A percentile compares a stretch with the other conserved stretches of the same genome.
phyloP scores from a whole-genome alignment of 2,329 filamentous ascomycete genomes.

The Arthrobotrys entomopaga region DNA sequence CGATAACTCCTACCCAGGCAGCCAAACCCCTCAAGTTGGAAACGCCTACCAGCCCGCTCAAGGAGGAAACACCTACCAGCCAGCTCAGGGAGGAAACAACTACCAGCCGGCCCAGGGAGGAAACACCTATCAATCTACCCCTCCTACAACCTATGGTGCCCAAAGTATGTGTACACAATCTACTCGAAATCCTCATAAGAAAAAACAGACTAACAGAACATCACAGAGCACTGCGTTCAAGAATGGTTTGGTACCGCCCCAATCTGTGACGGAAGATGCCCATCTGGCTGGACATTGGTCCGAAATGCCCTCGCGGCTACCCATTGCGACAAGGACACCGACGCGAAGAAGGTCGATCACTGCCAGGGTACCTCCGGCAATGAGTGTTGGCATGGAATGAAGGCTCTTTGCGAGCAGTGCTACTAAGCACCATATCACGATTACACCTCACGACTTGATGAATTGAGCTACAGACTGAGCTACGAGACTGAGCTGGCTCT shows the following conservation, averaged over 20 bases:
- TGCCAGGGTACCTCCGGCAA: slow-evolving; percentile 29
- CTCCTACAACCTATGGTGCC: too few relatives aligned
- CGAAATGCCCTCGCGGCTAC: slow-evolving; percentile 12
- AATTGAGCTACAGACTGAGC: too few relatives aligned
- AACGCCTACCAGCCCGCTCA: neutral
- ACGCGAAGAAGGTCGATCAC: slow-evolving; percentile 23
- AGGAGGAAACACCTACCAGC: neutral
- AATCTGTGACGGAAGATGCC: slow-evolving; percentile 41
- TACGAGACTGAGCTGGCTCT: too few relatives aligned
- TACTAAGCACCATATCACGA: slow-evolving; percentile 9
- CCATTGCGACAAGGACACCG: slow-evolving; percentile 24
- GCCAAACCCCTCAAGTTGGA: neutral
- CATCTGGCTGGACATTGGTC: slow-evolving; percentile 39
- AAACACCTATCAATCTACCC: too few relatives aligned
- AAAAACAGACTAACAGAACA: slow-evolving; percentile 20
- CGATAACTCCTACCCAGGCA: neutral
- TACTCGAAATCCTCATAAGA: neutral
- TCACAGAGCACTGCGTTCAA: slow-evolving; percentile 47
- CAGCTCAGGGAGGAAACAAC: neutral
- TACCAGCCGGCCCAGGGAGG: neutral
- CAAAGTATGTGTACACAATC: neutral
- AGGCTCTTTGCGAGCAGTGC: slow-evolving; percentile 47
- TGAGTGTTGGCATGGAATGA: slow-evolving; percentile 29
- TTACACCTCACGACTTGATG: too few relatives aligned
- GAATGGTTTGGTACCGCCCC: slow-evolving; percentile 55